These are phyloP conservation scores for Chaetomium cochliodes DNA, from an alignment of 495 filamentous ascomycete species.

Conservation along the genomic window DNA sequence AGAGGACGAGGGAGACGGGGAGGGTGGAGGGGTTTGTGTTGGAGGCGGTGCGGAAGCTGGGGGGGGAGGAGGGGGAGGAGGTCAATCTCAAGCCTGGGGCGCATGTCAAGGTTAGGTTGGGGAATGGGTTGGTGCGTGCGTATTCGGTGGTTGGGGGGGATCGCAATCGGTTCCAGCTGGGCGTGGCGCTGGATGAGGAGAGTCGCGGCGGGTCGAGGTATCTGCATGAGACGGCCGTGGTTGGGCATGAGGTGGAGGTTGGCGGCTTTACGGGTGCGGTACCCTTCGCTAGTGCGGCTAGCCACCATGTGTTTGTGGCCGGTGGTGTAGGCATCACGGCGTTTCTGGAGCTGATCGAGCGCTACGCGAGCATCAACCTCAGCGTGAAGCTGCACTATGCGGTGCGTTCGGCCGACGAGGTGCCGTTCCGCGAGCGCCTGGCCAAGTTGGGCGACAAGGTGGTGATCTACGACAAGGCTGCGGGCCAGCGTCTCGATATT, in stretches of 20 bases:
- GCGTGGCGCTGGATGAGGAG: slow-evolving; percentile 45
- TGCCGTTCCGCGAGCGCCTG: slow-evolving; percentile 47
- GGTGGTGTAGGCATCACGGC: slow-evolving; percentile 56
- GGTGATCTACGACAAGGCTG: slow-evolving; percentile 47
- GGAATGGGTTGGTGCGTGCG: slow-evolving; percentile 44
- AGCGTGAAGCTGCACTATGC: slow-evolving; percentile 50
- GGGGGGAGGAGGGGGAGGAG: slow-evolving; percentile 18
- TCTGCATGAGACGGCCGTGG: slow-evolving; percentile 47
- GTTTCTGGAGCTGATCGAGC: slow-evolving; percentile 42
- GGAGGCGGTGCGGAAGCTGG: slow-evolving; percentile 32
- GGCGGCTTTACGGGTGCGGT: slow-evolving; percentile 44
- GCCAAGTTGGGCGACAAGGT: slow-evolving; percentile 38
- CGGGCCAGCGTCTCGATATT: slow-evolving; percentile 51
- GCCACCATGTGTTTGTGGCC: slow-evolving; percentile 52
- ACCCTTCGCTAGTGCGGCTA: slow-evolving; percentile 35
- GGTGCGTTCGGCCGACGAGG: slow-evolving; percentile 45
- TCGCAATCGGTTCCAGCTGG: slow-evolving; percentile 44
- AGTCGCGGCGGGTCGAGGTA: slow-evolving; percentile 52
- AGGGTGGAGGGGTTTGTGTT: slow-evolving; percentile 45
- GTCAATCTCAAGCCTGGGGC: slow-evolving; percentile 33
- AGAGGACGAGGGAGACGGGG: slow-evolving; percentile 44
- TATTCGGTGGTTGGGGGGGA: slow-evolving; percentile 52
- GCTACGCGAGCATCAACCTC: slow-evolving; percentile 43
- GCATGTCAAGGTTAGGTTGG: slow-evolving; percentile 48
- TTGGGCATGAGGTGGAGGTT: slow-evolving; percentile 46